Conservation (phyloP, 169 alveolate genomes). For the Plasmodium blacklocki region DNA sequence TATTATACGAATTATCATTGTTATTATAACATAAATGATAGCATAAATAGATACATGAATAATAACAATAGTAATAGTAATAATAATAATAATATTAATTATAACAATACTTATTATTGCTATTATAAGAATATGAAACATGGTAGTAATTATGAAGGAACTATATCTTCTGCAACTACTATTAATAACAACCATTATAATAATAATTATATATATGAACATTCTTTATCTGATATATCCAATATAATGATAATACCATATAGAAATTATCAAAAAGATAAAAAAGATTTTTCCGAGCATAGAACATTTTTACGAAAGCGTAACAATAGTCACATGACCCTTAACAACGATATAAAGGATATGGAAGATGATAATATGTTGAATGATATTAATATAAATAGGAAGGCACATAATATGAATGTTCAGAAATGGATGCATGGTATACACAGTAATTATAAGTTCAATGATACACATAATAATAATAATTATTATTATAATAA, state of each 20-base stretch:
- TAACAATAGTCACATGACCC: not conserved
- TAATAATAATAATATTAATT: slow-evolving; percentile 19
- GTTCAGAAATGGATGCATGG: slow-evolving; percentile 1
- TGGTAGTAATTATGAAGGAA: slow-evolving; percentile 13
- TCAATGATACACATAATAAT: slow-evolving; percentile 4
- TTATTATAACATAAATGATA: slow-evolving; percentile 1
- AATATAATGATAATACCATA: not conserved
- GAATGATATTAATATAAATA: slow-evolving; percentile 5
- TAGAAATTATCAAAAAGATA: not conserved
- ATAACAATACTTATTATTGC: not conserved
- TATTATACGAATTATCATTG: not conserved
- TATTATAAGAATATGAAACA: slow-evolving; percentile 19
- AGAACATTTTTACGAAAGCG: not conserved
- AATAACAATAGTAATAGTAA: not conserved
- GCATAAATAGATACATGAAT: slow-evolving; percentile 8
- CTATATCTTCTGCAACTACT: not conserved
- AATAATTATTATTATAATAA: not conserved
- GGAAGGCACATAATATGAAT: not conserved
- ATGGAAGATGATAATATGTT: slow-evolving; percentile 3
- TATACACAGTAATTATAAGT: not conserved
- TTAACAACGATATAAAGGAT: not conserved
- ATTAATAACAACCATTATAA: slow-evolving; percentile 4
- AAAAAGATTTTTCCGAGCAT: not conserved
- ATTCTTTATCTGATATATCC: slow-evolving; percentile 2
- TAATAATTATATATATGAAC: not conserved